Evolutionary conservation across 345 rosid genomes (phyloP).

Genomic region (Aquilaria yunnanensis): DNA sequence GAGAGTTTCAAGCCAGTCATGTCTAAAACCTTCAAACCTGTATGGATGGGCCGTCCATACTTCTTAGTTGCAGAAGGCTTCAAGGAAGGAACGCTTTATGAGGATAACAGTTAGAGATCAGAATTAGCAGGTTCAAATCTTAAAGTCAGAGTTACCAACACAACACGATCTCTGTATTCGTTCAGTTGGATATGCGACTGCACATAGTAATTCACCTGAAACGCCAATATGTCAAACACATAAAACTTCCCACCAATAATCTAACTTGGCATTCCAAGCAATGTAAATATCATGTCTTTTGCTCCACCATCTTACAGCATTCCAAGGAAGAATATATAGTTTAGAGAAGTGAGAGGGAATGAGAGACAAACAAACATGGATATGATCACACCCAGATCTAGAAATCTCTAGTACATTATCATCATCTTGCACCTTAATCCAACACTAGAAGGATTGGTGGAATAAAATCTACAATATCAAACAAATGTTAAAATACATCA

Average conservation of each 20-base stretch:
- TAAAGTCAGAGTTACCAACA: conserved; percentile 50
- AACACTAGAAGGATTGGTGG: too few relatives aligned
- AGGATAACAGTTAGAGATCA: not conserved
- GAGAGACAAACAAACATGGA: too few relatives aligned
- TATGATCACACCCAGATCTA: too few relatives aligned
- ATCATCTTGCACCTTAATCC: too few relatives aligned
- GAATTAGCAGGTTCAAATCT: not conserved
- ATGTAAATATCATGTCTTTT: too few relatives aligned
- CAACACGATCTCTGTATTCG: conserved; percentile 86
- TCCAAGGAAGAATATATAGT: too few relatives aligned
- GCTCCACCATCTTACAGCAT: too few relatives aligned
- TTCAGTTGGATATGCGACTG: conserved; percentile 99
- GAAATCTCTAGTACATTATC: too few relatives aligned
- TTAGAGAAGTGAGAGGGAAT: too few relatives aligned
- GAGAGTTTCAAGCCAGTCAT: conserved; percentile 96
- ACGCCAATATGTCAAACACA: conserved; percentile 5
- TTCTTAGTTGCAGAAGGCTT: conserved; percentile 79
- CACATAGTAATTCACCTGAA: conserved; percentile 77
- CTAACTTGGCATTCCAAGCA: too few relatives aligned
- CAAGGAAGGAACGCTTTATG: conserved; percentile 13
- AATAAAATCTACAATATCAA: too few relatives aligned
- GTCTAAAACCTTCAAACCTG: conserved; percentile 86
- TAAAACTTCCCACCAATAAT: not conserved
- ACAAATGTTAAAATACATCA: too few relatives aligned
- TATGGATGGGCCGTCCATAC: conserved; percentile 57